Conservation (phyloP, 2,329 filamentous ascomycete genomes). For the Phialocephala subalpina region DNA sequence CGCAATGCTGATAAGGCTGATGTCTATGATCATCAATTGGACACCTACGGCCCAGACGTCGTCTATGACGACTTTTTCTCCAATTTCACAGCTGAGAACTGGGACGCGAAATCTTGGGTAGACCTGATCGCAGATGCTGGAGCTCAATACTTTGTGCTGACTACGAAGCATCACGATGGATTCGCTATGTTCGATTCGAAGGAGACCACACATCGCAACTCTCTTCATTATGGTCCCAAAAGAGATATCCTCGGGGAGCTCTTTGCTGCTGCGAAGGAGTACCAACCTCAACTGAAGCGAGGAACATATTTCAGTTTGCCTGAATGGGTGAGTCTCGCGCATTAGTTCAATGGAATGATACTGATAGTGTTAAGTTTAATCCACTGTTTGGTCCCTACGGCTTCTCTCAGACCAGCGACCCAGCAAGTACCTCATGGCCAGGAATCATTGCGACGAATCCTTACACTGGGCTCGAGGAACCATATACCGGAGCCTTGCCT, state of each 20-base stretch:
- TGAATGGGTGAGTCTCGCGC: slow-evolving; percentile 47
- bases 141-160: slow-evolving; percentile 56
- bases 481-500: slow-evolving; percentile 52
- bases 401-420: slow-evolving; percentile 46
- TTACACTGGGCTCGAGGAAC: slow-evolving; percentile 50
- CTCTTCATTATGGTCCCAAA: slow-evolving; percentile 51
- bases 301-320: slow-evolving; percentile 58
- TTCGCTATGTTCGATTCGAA: slow-evolving; percentile 54
- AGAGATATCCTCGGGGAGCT: slow-evolving; percentile 53
- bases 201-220: slow-evolving; percentile 49
- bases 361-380: slow-evolving; percentile 48
- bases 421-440: slow-evolving; percentile 46
- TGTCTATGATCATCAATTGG: slow-evolving; percentile 57
- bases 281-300: slow-evolving; percentile 52
- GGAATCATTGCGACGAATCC: slow-evolving; percentile 52
- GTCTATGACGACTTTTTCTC: slow-evolving; percentile 64
- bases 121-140: slow-evolving; percentile 60
- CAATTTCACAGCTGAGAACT: slow-evolving; percentile 59
- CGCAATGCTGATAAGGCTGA: slow-evolving; percentile 51
- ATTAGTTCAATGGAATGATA: neutral
- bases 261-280: slow-evolving; percentile 50
- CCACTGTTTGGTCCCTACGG: slow-evolving; percentile 54
- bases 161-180: slow-evolving; percentile 57
- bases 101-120: slow-evolving; percentile 60
- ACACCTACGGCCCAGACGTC: slow-evolving; percentile 58